These are phyloP conservation scores for Ophiocordyceps unilateralis DNA, from an alignment of 2,329 filamentous ascomycete genomes.

Conservation along the genomic window DNA sequence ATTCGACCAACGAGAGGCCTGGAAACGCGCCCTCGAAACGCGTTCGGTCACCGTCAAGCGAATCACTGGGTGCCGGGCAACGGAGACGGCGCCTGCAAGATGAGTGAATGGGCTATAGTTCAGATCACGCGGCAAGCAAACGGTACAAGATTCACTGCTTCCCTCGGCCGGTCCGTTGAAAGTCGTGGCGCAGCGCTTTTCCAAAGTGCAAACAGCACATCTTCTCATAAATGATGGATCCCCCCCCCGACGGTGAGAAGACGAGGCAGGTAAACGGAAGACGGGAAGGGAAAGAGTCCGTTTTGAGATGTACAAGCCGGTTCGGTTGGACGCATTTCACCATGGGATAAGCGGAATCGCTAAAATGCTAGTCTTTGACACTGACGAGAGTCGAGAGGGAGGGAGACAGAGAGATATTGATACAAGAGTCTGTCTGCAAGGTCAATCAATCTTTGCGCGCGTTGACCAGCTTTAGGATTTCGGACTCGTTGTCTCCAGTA, in stretches of 20 bases:
- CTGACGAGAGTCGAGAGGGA: background rate
- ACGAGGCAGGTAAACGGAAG: background rate
- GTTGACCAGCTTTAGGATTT: slow-evolving; percentile 69
- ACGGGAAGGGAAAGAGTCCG: background rate
- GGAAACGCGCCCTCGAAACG: background rate
- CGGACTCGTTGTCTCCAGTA: slow-evolving; percentile 65
- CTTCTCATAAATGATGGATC: too few relatives aligned
- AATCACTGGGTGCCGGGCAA: background rate
- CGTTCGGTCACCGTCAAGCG: background rate
- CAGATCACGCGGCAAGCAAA: background rate
- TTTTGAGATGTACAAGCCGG: background rate
- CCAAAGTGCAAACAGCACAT: too few relatives aligned
- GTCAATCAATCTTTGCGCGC: slow-evolving; percentile 23
- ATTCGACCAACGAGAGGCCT: background rate
- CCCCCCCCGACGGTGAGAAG: background rate
- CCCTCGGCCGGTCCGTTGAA: background rate
- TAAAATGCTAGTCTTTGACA: too few relatives aligned
- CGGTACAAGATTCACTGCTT: background rate
- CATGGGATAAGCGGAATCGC: too few relatives aligned
- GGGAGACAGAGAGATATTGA: background rate
- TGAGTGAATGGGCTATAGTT: too few relatives aligned
- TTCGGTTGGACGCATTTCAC: too few relatives aligned
- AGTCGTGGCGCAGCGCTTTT: background rate
- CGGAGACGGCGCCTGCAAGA: too few relatives aligned
- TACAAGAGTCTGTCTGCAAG: background rate